A percentile compares a stretch with the other conserved stretches of the same genome.
phyloP scores from a whole-genome alignment of 495 filamentous ascomycete genomes.

The Lasiosphaeria hispida region DNA sequence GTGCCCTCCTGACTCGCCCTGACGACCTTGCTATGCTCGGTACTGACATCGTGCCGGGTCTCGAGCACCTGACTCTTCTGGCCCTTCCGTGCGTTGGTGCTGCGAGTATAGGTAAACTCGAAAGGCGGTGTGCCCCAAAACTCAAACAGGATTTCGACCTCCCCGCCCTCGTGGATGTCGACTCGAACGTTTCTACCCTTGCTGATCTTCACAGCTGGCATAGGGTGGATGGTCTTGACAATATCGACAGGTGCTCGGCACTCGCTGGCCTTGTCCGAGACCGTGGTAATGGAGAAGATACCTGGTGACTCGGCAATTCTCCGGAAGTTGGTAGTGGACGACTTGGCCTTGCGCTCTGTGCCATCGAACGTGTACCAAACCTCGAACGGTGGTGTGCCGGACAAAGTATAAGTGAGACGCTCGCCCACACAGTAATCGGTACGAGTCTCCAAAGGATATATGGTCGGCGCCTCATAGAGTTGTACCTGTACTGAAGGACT shows the following conservation, averaged over 20 bases:
- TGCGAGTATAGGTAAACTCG: constrained; percentile 94
- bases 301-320: constrained; percentile 89
- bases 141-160: constrained; percentile 87
- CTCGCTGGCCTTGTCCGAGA: constrained; percentile 77
- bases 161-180: constrained; percentile 94
- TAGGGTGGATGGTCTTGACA: constrained; percentile 78
- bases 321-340: constrained; percentile 73
- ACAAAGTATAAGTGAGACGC: constrained; percentile 82
- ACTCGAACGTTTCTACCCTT: constrained; percentile 73
- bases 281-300: constrained; percentile 77
- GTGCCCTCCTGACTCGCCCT: constrained; percentile 87
- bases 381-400: constrained; percentile 84
- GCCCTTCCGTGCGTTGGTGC: constrained; percentile 75
- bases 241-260: constrained; percentile 78
- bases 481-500: constrained; percentile 75
- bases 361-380: constrained; percentile 89
- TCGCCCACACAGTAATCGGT: constrained; percentile 94
- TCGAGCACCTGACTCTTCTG: constrained; percentile 77
- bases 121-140: constrained; percentile 96
- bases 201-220: constrained; percentile 86
- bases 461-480: constrained; percentile 87
- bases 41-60: constrained; percentile 79
- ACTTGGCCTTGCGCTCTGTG: constrained; percentile 70
- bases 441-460: constrained; percentile 79
- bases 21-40: constrained; percentile 76